phyloP scores from a whole-genome alignment of 345 rosid species.

The Boechera divaricarpa region DNA sequence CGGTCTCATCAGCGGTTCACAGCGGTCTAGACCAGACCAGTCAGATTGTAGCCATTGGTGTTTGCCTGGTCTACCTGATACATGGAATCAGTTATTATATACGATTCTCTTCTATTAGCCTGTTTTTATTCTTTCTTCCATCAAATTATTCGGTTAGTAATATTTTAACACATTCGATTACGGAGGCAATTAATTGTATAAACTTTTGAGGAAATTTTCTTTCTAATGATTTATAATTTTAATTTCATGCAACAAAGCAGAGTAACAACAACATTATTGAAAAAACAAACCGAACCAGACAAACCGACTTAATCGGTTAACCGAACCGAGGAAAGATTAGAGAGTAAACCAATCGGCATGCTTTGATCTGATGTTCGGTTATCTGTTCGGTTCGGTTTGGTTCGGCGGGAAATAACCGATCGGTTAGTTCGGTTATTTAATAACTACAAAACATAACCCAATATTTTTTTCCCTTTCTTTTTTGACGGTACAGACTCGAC shows the following conservation, averaged over 20 bases:
- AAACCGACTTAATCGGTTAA: too few species aligned
- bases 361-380: too few species aligned
- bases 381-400: too few species aligned
- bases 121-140: neutral
- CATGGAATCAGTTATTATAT: constrained; percentile 87
- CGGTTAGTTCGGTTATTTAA: too few species aligned
- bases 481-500: too few species aligned
- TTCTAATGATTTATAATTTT: constrained; percentile 14
- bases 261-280: neutral
- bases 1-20: constrained; percentile 69
- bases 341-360: too few species aligned
- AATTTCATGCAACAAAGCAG: constrained; percentile 14
- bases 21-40: constrained; percentile 66
- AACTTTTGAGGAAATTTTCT: constrained; percentile 39
- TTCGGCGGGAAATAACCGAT: too few species aligned
- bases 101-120: constrained; percentile 63
- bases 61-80: constrained; percentile 97
- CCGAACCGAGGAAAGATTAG: too few species aligned
- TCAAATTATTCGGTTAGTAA: constrained; percentile 26
- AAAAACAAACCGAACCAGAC: too few species aligned
- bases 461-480: too few species aligned
- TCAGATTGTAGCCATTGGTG: constrained; percentile 99
- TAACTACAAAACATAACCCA: too few species aligned
- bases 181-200: constrained; percentile 38
- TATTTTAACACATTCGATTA: constrained; percentile 34